Conservation (phyloP, 352 stramenopile species). For the Pythium dissotocum region DNA sequence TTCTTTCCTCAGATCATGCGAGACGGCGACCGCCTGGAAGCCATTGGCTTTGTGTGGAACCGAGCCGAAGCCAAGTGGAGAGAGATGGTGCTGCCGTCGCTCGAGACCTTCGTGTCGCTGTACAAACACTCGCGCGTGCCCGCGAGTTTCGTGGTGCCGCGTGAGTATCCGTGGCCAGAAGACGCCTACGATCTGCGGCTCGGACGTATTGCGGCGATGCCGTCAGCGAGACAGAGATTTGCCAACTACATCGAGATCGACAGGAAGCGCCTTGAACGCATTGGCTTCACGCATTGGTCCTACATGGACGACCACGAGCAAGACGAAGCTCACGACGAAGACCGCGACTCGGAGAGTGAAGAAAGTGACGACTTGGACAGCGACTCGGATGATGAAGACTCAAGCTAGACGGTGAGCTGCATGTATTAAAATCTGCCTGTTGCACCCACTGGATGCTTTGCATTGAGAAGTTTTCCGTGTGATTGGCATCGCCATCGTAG, state of each 20-base stretch:
- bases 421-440: not conserved
- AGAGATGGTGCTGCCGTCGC: slow-evolving; percentile 41
- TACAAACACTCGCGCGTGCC: slow-evolving; percentile 39
- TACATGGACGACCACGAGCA: slow-evolving; percentile 8
- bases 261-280: slow-evolving; percentile 38
- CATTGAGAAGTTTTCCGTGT: too few relatives aligned
- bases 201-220: slow-evolving; percentile 34
- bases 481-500: too few relatives aligned
- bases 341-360: slow-evolving; percentile 4
- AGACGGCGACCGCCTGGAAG: slow-evolving; percentile 44
- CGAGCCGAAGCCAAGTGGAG: slow-evolving; percentile 44
- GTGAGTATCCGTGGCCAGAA: slow-evolving; percentile 38
- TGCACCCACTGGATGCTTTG: too few relatives aligned
- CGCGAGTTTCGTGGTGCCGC: slow-evolving; percentile 52
- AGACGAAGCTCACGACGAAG: not conserved
- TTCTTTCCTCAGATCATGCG: slow-evolving; percentile 52
- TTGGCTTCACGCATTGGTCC: slow-evolving; percentile 52
- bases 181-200: slow-evolving; percentile 38
- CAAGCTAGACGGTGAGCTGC: not conserved
- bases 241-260: slow-evolving; percentile 59
- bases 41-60: slow-evolving; percentile 64
- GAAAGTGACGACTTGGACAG: not conserved
- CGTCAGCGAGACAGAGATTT: slow-evolving; percentile 30
- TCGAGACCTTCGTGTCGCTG: slow-evolving; percentile 44
- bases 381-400: not conserved